phyloP scores from a whole-genome alignment of 208 protist genomes.

The Acanthamoeba culbertsoni region DNA sequence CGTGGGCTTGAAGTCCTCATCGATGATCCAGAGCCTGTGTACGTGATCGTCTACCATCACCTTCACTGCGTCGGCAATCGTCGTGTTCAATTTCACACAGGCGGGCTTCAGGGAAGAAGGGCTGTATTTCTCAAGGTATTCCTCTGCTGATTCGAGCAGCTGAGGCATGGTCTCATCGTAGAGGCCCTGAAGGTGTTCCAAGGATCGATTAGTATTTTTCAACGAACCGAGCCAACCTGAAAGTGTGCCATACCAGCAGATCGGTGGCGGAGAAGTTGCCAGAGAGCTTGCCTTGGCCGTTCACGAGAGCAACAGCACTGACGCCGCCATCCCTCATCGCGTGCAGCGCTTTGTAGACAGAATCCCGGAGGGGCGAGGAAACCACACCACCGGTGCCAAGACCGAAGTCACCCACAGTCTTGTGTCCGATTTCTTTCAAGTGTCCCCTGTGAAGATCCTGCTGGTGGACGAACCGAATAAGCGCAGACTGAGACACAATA shows the following conservation, averaged over 20 bases:
- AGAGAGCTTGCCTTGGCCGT: background rate
- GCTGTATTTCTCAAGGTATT: conserved; percentile 55
- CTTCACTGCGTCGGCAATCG: background rate
- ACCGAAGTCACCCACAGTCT: conserved; percentile 18
- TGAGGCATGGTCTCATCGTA: conserved; percentile 47
- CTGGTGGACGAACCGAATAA: background rate
- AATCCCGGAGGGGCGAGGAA: background rate
- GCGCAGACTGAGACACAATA: conserved; percentile 35
- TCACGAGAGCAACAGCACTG: conserved; percentile 40
- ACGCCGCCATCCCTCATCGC: background rate
- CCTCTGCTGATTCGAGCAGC: background rate
- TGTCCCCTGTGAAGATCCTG: conserved; percentile 43
- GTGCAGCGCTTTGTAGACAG: conserved; percentile 22
- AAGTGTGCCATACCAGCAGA: background rate
- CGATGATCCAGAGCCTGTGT: conserved; percentile 53
- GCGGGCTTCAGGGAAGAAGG: conserved; percentile 1
- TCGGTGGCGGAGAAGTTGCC: conserved; percentile 55
- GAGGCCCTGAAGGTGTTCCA: background rate
- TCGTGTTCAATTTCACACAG: conserved; percentile 4
- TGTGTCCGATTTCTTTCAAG: conserved; percentile 32
- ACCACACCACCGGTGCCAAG: background rate
- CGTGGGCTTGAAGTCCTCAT: conserved; percentile 50
- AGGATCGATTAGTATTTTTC: background rate
- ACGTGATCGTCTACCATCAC: background rate
- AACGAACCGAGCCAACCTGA: background rate